Evolutionary conservation across 2,329 filamentous ascomycete genomes (phyloP), one percentile per base, ranked within the genome.

Genomic region (Keithomyces neogunnii): DNA sequence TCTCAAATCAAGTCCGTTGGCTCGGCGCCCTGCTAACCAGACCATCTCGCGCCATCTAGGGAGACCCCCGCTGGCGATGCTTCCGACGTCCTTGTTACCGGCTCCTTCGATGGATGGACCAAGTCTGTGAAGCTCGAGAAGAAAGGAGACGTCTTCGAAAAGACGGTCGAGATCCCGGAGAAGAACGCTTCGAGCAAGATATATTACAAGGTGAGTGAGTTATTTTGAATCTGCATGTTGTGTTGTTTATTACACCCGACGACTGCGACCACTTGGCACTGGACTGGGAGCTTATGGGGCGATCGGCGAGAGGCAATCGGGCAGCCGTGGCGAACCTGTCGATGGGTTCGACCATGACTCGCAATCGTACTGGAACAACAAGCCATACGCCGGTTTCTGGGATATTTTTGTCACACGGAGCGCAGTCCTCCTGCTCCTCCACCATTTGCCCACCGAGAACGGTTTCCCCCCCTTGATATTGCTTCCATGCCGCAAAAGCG

Each of bases 101-200:
- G 93, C 66, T 92, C 88, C 56, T 97, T 97, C 67, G 92, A 97
- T 72, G 80, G 89, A 73, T 99, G 93, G 93, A 79, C 80, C 59
- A 92, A 93, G 77, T 89, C 83, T 51, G 81, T 92, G 68, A 81
- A 87, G 74, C 80, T 99, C 52, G 84, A 90, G 46, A 89, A 89
- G 73, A 77, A 82, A 40, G 86, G 80, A 65, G 75, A 82, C 57
- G 62, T 78, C 61, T 95, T 95, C 69, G 77, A 86, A 70, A 96
- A 96, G 76, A 81, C 82, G 35, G 89, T 99, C 54, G 74, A 81
- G 49, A 76, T 97, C 35, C 75, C 85, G 47, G 74, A 81, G 19
- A 35, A 55, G 32, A 35, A 48, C 51, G 72, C 75, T 13, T 72
- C 75, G 47, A 74, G 84, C 57, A 96, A 93, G 73, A 85, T 95